Evolutionary conservation across 441 rosid species (phyloP), one percentile per base, ranked within the genome.

Genomic region (Arabidopsis lyrata): DNA sequence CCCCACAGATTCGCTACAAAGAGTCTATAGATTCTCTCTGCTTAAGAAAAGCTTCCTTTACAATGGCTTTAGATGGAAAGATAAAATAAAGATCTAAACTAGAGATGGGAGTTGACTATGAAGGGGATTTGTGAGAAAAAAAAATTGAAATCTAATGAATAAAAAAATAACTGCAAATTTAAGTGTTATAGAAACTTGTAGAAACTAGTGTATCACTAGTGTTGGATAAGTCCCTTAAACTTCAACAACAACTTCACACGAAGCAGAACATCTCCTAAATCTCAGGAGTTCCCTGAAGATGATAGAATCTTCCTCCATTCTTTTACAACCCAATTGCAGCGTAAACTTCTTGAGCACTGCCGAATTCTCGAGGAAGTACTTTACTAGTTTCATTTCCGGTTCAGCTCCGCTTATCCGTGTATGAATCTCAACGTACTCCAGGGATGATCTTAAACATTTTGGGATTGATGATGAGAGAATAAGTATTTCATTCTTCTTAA

Each of bases 331-430:
- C 16, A 52, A 52, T 13, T 2, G n/a, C 34, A 52, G 9, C 15
- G 15, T 52, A 6, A 52, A 52, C 57, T 52, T 52, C 57, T 52
- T 52, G 4, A 24, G 34, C 32, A 52, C n/a, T 12, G 57, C 32
- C 9, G 16, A 52, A 52, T 52, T 52, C 57, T 52, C 57, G 10
- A 52, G 57, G 16, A 52, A 52, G 16, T 52, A 13, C 57, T 52
- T 24, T 12, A 24, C 57, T 52, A 52, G 34, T 24, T 52, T 27
- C 34, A 52, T 12, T 6, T 52, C 57, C 15, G 16, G 9, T 52
- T 24, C 32, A 52, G 35, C 57, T 52, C 57, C 16, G 15, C 34
- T 12, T 2, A 52, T 24, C n/a, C 16, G 15, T 52, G 34, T 52
- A 5, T 3, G 29, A 29, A 52, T 12, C 57, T 24, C 34, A 22